Percentiles rank a stretch among this genome's conserved stretches.
Conservation (phyloP, 176 grass and related monocot genomes). For the Eragrostis nindensis region DNA sequence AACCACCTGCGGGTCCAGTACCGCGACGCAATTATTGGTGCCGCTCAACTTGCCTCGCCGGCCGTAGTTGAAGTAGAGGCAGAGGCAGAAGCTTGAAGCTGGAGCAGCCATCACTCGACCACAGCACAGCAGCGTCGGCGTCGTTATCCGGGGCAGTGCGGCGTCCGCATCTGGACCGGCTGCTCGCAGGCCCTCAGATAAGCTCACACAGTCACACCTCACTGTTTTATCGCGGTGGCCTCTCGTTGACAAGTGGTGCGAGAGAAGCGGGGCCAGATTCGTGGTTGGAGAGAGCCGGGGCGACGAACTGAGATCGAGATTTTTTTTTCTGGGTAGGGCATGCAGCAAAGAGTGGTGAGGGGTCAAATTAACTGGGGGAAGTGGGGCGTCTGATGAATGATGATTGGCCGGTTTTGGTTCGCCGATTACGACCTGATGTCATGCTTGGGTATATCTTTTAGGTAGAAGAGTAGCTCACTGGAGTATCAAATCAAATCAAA, state of each 20-base stretch:
- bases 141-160: slow-evolving; percentile 8
- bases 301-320: neutral
- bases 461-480: neutral
- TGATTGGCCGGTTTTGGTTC: neutral
- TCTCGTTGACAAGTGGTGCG: neutral
- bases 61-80: neutral
- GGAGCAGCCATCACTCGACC: neutral
- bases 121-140: neutral
- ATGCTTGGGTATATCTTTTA: neutral
- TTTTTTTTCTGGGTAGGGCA: neutral
- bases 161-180: slow-evolving; percentile 12
- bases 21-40: slow-evolving; percentile 33
- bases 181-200: neutral
- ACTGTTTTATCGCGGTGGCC: neutral
- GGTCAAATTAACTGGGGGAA: neutral
- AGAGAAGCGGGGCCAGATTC: neutral
- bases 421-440: neutral
- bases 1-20: neutral
- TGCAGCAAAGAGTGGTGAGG: neutral
- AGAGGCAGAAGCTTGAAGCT: neutral
- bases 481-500: neutral
- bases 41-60: neutral
- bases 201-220: neutral
- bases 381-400: neutral
- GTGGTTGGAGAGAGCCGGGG: neutral